phyloP scores from a whole-genome alignment of 208 protist genomes.

The Porcisia hertigi region DNA sequence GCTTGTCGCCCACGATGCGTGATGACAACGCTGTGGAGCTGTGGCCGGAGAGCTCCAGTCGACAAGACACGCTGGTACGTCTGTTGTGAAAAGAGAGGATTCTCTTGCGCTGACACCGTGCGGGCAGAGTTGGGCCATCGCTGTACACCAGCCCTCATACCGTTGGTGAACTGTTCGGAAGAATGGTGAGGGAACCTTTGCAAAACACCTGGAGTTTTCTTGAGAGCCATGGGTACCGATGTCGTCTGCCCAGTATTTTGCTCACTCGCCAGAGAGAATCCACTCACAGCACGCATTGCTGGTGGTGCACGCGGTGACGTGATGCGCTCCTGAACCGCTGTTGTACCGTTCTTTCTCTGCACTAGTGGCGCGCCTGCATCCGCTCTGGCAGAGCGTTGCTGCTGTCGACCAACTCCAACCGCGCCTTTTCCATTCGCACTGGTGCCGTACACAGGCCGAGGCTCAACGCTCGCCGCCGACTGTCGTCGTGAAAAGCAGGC shows the following conservation, averaged over 20 bases:
- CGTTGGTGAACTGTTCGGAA: background rate
- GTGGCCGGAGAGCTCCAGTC: background rate
- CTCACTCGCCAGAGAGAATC: background rate
- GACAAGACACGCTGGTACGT: slow-evolving; percentile 2
- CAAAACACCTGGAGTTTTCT: background rate
- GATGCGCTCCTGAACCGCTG: background rate
- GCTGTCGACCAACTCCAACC: background rate
- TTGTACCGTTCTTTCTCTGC: no score
- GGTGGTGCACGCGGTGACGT: background rate
- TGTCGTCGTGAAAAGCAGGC: background rate
- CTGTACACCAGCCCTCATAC: background rate
- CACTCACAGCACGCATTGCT: background rate
- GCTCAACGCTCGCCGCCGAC: background rate
- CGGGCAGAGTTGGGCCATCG: slow-evolving; percentile 1
- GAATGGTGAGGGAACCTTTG: background rate
- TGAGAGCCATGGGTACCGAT: background rate
- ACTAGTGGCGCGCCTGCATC: no score
- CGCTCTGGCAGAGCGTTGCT: background rate
- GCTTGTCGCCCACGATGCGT: background rate
- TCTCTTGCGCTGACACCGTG: background rate
- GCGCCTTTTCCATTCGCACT: background rate
- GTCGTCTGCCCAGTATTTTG: background rate
- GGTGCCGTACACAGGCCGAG: background rate
- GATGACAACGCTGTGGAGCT: background rate
- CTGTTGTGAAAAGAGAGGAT: background rate